Evolutionary conservation across 1,139 yeast species (phyloP).

Genomic region (Meyerozyma guilliermondii): DNA sequence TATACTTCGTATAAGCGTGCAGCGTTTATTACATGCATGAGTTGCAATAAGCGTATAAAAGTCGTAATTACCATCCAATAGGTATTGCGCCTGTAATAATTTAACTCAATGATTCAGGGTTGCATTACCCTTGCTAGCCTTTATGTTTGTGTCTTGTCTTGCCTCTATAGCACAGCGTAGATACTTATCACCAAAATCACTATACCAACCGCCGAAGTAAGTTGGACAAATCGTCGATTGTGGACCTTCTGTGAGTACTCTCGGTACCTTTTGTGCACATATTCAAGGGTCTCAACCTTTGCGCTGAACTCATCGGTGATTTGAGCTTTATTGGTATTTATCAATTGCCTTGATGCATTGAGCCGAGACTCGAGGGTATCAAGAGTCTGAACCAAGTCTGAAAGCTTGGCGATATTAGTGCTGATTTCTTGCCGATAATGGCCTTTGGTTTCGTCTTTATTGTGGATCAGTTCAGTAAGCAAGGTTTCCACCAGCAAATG

Average conservation of each 20-base stretch:
- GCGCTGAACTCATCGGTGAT: constrained; percentile 25
- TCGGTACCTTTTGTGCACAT: constrained; percentile 23
- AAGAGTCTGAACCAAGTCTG: constrained; percentile 23
- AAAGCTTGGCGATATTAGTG: constrained; percentile 23
- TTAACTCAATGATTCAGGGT: no score
- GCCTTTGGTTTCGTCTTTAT: constrained; percentile 14
- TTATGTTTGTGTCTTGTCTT: no score
- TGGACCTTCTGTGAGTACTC: constrained; percentile 23
- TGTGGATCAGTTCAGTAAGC: constrained; percentile 11
- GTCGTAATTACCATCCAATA: no score
- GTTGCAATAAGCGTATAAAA: no score
- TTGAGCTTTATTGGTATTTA: constrained; percentile 22
- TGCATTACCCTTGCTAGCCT: no score
- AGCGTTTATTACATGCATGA: no score
- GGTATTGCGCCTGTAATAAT: no score
- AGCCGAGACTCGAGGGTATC: constrained; percentile 25
- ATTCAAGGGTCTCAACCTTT: constrained; percentile 30
- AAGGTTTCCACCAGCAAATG: constrained; percentile 8
- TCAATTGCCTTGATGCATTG: constrained; percentile 17
- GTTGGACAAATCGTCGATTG: constrained; percentile 24
- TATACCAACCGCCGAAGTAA: constrained; percentile 18
- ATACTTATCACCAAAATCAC: constrained; percentile 19
- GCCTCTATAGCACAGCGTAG: constrained; percentile 8
- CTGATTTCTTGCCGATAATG: constrained; percentile 24
- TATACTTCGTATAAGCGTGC: no score